Base-by-base conservation (phyloP, 139 green algal genomes). In the Chlorella ohadii region DNA sequence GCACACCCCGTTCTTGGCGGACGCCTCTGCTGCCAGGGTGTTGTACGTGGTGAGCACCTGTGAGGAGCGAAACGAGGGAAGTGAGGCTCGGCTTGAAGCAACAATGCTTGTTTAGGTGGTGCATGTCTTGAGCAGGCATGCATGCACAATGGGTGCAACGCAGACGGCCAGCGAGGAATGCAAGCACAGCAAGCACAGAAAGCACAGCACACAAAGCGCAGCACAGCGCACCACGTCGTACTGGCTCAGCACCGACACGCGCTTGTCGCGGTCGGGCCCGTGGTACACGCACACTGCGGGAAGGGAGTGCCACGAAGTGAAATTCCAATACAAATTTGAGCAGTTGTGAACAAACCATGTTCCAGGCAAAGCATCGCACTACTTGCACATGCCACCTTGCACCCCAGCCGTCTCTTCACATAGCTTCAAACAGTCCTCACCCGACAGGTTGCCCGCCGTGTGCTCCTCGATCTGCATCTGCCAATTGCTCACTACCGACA, bases 401-500 rank as follows among this genome's bases (percentile, higher is more conserved):
- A 28, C 28, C 19, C 20, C 61, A 33, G 13, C 61, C 23, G n/a
- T n/a, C n/a, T n/a, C n/a, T n/a, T n/a, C n/a, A n/a, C n/a, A n/a
- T n/a, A n/a, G 7, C 11, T 55, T 55, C 11, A 55, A 11, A 11
- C 44, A 6, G 7, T 13, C 19, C 70, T 28, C 38, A 82, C 77
- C 87, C 78, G 86, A 75, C 44, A 94, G 81, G 23, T 71, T 81
- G 39, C 89, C 89, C 13, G 65, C 72, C 4, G 84, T 88, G 81
- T 96, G 93, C 84, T 96, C 92, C 59, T 89, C 78, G 12, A 96
- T 34, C 85, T 96, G 92, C n/a, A 20, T 83, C 70, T 85, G 63
- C 92, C 92, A 96, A 85, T 93, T 93, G 72, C 79, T 87, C 74
- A 96, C 20, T 25, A 96, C 92, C 2, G 78, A 90, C 51, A 95